Base-by-base conservation (phyloP, 169 alveolate genomes). In the Plasmodium billcollinsi region DNA sequence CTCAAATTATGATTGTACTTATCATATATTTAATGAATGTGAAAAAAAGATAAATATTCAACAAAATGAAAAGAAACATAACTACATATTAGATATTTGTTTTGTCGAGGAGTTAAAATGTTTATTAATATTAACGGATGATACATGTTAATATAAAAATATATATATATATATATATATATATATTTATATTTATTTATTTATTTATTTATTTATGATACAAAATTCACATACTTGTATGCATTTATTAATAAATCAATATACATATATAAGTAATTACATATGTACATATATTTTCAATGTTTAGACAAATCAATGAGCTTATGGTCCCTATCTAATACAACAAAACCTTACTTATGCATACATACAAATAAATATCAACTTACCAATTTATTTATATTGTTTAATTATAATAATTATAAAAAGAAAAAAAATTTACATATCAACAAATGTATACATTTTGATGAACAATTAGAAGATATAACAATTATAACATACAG, bases 401-500 rank as follows among this genome's bases (percentile, higher is more conserved):
- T 8, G 0, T 56, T 56, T 56, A 56, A 56, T 56, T 12, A 56
- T 56, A 21, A 56, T 56, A 14, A 6, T n/a, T 56, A 56, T 56
- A 56, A 56, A 56, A 14, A 11, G 11, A 56, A 56, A 39, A 39
- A 39, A 5, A 7, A 7, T 3, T 39, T 39, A 39, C 47, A 5
- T 56, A 15, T 56, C 1, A 56, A 21, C 21, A 14, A 56, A 18
- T 15, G n/a, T 56, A 56, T 18, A 56, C 18, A 56, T 15, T 6
- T 56, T 6, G 18, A 56, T 0, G 29, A 56, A 1, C 11, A 15
- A 18, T 56, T 56, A 56, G 65, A 56, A 56, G 18, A 56, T 56
- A 9, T 56, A 56, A 56, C 29, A 56, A 56, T 56, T 56, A 6
- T 56, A 56, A 56, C 65, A 12, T 56, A 56, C 21, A 15, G 65